Conservation (phyloP, 768 basidiomycete genomes). For the Tricholoma matsutake region DNA sequence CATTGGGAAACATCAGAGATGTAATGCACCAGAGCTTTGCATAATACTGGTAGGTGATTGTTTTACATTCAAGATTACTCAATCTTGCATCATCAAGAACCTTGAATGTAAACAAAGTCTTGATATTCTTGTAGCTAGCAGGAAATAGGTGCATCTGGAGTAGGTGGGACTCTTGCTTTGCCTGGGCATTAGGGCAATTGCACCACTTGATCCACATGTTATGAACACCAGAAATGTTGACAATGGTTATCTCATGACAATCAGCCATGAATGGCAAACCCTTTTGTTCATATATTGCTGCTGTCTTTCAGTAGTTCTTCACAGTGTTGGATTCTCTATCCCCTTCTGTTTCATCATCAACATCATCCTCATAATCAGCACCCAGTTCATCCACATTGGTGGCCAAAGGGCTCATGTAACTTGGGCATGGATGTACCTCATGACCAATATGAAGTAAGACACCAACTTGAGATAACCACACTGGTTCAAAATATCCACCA, state of each 20-base stretch:
- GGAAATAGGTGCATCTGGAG: constrained; percentile 10
- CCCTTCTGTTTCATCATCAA: too few species aligned
- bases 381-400: neutral
- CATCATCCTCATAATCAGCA: too few species aligned
- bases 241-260: neutral
- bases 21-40: constrained; percentile 9
- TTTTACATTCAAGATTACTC: constrained; percentile 15
- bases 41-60: constrained; percentile 15
- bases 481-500: constrained; percentile 7
- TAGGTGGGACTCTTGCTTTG: constrained; percentile 8
- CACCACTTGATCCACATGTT: neutral
- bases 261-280: neutral
- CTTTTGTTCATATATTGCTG: neutral
- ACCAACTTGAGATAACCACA: constrained; percentile 12
- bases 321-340: too few species aligned
- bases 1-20: neutral
- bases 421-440: neutral
- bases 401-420: neutral
- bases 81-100: constrained; percentile 8
- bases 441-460: constrained; percentile 6
- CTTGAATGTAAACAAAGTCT: constrained; percentile 11
- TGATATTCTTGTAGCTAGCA: neutral
- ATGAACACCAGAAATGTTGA: neutral
- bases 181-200: constrained; percentile 10
- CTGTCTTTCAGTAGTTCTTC: neutral